These are phyloP conservation scores for Plasmodium gaboni DNA, from an alignment of 169 alveolate genomes.

Conservation along the genomic window DNA sequence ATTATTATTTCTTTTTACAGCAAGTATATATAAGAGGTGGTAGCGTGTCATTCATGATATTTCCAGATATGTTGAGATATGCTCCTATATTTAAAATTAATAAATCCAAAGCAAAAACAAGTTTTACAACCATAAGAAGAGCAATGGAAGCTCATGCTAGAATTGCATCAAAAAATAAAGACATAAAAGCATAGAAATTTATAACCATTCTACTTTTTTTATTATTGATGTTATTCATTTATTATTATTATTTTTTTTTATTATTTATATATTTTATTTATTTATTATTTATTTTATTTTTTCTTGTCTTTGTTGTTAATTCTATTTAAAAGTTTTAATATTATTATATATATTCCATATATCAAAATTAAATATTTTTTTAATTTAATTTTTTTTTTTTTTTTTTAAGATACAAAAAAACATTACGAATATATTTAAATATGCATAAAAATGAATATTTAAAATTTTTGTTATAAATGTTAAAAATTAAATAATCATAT, in stretches of 20 bases:
- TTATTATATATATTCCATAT: background rate
- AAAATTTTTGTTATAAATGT: no score
- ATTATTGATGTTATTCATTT: background rate
- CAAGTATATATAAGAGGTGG: conserved; percentile 95
- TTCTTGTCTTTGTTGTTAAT: background rate
- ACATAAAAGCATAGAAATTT: conserved; percentile 25
- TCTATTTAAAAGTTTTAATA: background rate
- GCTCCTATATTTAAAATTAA: conserved; percentile 98
- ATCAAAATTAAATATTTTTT: no score
- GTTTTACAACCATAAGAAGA: conserved; percentile 85
- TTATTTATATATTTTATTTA: no score
- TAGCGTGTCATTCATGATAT: conserved; percentile 95
- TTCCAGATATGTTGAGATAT: conserved; percentile 99
- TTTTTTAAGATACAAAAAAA: no score
- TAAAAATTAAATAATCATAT: no score
- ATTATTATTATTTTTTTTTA: background rate
- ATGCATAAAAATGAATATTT: no score
- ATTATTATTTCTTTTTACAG: conserved; percentile 71
- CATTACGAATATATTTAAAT: no score
- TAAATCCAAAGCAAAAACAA: conserved; percentile 83
- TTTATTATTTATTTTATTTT: background rate
- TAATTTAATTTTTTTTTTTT: no score
- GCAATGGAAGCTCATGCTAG: conserved; percentile 84
- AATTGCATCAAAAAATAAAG: conserved; percentile 80
- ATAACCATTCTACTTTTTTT: background rate